Percentiles rank a stretch among this genome's conserved stretches.
Conservation (phyloP, 2,329 filamentous ascomycete genomes). For the Allantophomopsis lycopodina region DNA sequence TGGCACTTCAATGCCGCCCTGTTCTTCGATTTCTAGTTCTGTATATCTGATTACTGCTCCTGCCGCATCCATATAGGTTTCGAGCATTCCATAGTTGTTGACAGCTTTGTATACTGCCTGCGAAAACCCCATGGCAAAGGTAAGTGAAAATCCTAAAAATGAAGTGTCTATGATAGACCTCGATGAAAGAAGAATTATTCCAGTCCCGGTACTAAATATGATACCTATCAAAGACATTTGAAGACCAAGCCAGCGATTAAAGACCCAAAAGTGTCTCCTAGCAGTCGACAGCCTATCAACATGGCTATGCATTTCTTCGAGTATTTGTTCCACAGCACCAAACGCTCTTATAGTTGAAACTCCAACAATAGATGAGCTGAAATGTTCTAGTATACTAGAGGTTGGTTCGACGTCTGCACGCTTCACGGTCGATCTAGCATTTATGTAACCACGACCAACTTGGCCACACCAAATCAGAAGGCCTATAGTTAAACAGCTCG, state of each 20-base stretch:
- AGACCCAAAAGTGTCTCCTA: conserved; percentile 51
- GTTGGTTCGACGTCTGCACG: conserved; percentile 43
- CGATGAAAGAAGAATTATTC: conserved; percentile 43
- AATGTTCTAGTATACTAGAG: conserved; percentile 23
- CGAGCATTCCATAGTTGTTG: conserved; percentile 50
- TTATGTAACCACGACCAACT: conserved; percentile 54
- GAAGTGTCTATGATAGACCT: conserved; percentile 46
- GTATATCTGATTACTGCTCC: conserved; percentile 66
- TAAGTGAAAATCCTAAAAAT: conserved; percentile 60
- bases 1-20: conserved; percentile 43
- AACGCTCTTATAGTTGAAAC: conserved; percentile 64
- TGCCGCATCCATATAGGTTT: conserved; percentile 64
- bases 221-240: conserved; percentile 58
- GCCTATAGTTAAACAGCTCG: conserved; percentile 9
- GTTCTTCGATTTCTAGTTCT: conserved; percentile 49
- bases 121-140: conserved; percentile 58
- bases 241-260: conserved; percentile 57
- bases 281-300: conserved; percentile 53
- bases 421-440: conserved; percentile 59
- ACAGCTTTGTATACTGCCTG: conserved; percentile 47
- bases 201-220: conserved; percentile 49
- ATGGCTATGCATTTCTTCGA: conserved; percentile 50
- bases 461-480: conserved; percentile 38
- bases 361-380: conserved; percentile 55
- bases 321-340: conserved; percentile 48